Percentiles rank a stretch among this genome's conserved stretches.
These are phyloP conservation scores for Geranium rotundifolium DNA, from an alignment of 345 rosid genomes.

Conservation along the genomic window DNA sequence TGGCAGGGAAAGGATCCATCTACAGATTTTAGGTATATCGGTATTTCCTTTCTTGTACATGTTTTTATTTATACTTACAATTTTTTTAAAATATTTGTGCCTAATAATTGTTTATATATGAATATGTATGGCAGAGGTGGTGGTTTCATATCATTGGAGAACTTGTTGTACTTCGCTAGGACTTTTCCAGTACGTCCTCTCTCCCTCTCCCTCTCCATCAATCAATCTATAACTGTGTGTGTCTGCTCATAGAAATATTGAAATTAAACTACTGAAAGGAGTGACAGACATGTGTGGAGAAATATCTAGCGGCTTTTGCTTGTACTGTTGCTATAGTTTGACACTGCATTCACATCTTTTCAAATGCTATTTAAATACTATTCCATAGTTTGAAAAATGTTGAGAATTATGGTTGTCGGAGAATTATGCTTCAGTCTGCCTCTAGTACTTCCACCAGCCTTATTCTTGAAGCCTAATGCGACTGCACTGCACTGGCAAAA, in stretches of 20 bases:
- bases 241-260: not conserved
- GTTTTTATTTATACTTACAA: not conserved
- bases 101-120: not conserved
- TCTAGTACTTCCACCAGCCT: too few relatives aligned
- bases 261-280: not conserved
- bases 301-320: too few relatives aligned
- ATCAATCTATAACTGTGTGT: too few relatives aligned
- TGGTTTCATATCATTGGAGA: constrained; percentile 97
- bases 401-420: too few relatives aligned
- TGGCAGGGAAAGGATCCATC: constrained; percentile 99
- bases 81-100: not conserved
- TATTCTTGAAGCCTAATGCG: too few relatives aligned
- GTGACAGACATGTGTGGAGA: too few relatives aligned
- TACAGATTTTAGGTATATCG: constrained; percentile 81
- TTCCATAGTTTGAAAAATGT: too few relatives aligned
- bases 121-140: constrained; percentile 70
- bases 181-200: constrained; percentile 56
- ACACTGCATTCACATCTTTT: too few relatives aligned
- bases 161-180: constrained; percentile 76
- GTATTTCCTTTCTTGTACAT: not conserved
- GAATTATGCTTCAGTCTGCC: too few relatives aligned
- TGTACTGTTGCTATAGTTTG: too few relatives aligned
- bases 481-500: too few relatives aligned
- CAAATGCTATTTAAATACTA: too few relatives aligned
- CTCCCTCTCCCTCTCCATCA: constrained; percentile 1